Percentiles rank a stretch among this genome's conserved stretches.
Evolutionary conservation across 2,329 filamentous ascomycete species (phyloP).

Genomic region (Hymenoscyphus fraxineus): DNA sequence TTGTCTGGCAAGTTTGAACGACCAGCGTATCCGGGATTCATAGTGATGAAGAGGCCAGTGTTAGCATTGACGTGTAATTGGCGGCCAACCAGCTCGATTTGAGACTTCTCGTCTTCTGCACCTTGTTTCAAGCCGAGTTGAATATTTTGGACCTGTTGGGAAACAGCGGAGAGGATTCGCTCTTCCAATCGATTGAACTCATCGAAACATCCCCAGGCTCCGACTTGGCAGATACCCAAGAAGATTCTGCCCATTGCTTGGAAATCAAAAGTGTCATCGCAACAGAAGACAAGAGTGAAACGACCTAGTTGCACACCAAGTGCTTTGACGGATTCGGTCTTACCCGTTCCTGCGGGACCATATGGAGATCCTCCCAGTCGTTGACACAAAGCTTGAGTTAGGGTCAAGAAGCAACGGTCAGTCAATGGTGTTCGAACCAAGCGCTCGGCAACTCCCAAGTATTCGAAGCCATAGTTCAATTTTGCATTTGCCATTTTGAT

Average conservation of each 20-base stretch:
- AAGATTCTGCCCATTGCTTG: slow-evolving; percentile 99
- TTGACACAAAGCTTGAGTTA: slow-evolving; percentile 93
- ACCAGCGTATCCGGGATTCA: slow-evolving; percentile 98
- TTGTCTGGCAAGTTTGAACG: slow-evolving; percentile 98
- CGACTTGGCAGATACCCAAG: slow-evolving; percentile 97
- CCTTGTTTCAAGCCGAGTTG: slow-evolving; percentile 90
- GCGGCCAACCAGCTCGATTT: slow-evolving; percentile 92
- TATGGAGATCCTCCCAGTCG: slow-evolving; percentile 95
- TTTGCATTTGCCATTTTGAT: slow-evolving; percentile 97
- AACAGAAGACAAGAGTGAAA: slow-evolving; percentile 98
- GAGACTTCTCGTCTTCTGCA: slow-evolving; percentile 73
- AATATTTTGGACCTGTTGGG: slow-evolving; percentile 99
- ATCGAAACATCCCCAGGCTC: slow-evolving; percentile 99
- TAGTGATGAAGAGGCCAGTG: slow-evolving; percentile 98
- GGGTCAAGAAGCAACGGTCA: slow-evolving; percentile 95
- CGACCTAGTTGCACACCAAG: slow-evolving; percentile 93
- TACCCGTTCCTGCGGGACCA: slow-evolving; percentile 94
- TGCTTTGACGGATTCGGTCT: slow-evolving; percentile 98
- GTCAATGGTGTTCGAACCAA: slow-evolving; percentile 95
- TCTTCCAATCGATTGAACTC: slow-evolving; percentile 99
- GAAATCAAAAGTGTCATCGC: slow-evolving; percentile 99
- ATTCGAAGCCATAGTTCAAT: slow-evolving; percentile 96
- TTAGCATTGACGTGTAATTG: slow-evolving; percentile 86
- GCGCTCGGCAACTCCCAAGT: slow-evolving; percentile 91
- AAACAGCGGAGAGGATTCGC: slow-evolving; percentile 94